These are phyloP conservation scores for Termitomyces sp. DNA, from an alignment of 768 basidiomycete species.

Conservation along the genomic window DNA sequence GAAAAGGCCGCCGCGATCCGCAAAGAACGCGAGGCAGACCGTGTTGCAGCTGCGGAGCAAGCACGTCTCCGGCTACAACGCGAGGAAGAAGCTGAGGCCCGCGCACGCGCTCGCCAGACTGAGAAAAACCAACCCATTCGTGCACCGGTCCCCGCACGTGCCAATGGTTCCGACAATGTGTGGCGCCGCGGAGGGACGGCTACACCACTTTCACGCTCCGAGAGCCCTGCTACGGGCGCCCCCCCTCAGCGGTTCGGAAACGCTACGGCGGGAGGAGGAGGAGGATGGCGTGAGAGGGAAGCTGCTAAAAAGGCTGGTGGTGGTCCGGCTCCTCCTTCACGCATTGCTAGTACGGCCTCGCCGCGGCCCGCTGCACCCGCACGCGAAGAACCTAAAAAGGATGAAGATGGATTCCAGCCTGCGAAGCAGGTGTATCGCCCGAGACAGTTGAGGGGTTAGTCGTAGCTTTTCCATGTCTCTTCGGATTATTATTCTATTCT, in stretches of 20 bases:
- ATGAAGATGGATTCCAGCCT: conserved; percentile 72
- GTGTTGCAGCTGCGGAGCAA: conserved; percentile 48
- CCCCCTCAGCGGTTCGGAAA: conserved; percentile 33
- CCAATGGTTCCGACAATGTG: conserved; percentile 21
- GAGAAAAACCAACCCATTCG: conserved; percentile 30
- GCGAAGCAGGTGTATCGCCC: conserved; percentile 32
- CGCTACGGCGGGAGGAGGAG: conserved; percentile 23
- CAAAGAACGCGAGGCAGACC: conserved; percentile 47
- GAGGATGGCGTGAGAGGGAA: conserved; percentile 25
- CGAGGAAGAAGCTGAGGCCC: conserved; percentile 68
- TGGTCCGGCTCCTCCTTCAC: conserved; percentile 13
- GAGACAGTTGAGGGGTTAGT: conserved; percentile 24
- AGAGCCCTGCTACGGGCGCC: conserved; percentile 45
- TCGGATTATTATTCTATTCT: conserved; percentile 4
- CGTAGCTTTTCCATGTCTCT: neutral
- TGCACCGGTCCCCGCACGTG: conserved; percentile 23
- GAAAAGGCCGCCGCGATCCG: conserved; percentile 50
- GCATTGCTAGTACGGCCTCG: conserved; percentile 20
- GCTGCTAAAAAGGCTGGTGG: conserved; percentile 15
- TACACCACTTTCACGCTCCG: conserved; percentile 43
- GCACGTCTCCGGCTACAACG: conserved; percentile 59
- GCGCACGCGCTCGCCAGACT: conserved; percentile 34
- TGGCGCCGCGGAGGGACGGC: conserved; percentile 31
- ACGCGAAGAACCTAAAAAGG: conserved; percentile 44
- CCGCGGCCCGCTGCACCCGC: conserved; percentile 35